Conservation (phyloP, 2,329 filamentous ascomycete genomes). For the Colletotrichum liriopes region DNA sequence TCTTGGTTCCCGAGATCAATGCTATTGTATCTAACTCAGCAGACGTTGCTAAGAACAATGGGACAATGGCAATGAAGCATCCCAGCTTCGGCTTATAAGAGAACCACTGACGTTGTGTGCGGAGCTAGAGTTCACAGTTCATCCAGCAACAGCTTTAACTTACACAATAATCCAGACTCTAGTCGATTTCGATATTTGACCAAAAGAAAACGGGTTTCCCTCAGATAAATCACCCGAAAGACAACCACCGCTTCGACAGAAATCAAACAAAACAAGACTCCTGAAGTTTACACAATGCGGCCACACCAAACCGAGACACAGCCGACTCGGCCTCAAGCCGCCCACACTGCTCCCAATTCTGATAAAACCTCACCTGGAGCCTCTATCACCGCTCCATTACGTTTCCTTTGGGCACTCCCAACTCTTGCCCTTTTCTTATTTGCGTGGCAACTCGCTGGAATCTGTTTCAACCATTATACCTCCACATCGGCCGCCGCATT, state of each 20-base stretch:
- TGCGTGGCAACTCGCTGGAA: no score
- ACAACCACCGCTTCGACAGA: background rate
- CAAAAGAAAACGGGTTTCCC: background rate
- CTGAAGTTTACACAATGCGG: background rate
- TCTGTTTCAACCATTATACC: background rate
- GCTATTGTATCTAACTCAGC: background rate
- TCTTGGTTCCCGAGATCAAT: background rate
- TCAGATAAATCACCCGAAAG: background rate
- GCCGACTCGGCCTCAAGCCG: background rate
- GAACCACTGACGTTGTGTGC: no score
- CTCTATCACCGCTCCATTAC: background rate
- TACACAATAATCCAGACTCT: background rate
- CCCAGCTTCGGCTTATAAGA: background rate
- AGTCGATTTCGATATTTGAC: background rate
- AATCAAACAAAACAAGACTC: background rate
- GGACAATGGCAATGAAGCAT: no score
- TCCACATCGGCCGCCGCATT: background rate
- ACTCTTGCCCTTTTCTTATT: background rate
- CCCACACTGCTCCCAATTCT: background rate
- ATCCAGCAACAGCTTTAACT: background rate
- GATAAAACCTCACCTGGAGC: no score
- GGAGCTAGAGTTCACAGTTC: no score
- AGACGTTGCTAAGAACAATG: background rate
- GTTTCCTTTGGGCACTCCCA: background rate
- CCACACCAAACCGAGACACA: background rate